phyloP scores from a whole-genome alignment of 306 rosid species.

The Purshia tridentata region DNA sequence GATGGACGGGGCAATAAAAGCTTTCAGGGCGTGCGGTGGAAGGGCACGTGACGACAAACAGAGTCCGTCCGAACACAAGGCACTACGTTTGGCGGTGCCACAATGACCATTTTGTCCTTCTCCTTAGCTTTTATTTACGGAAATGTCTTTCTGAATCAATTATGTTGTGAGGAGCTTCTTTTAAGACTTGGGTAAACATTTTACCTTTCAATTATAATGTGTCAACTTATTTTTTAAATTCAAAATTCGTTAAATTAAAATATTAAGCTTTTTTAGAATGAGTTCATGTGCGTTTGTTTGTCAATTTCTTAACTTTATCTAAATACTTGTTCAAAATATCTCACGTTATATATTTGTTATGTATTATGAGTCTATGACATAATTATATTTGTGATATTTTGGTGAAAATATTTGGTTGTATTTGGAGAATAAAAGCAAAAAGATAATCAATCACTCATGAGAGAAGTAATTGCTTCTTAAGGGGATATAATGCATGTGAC shows the following conservation, averaged over 20 bases:
- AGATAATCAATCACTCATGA: background rate
- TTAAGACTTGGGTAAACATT: background rate
- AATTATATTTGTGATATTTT: too few relatives aligned
- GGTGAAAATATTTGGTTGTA: background rate
- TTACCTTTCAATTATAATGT: too few relatives aligned
- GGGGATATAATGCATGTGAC: background rate
- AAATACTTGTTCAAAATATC: too few relatives aligned
- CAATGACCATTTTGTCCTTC: conserved; percentile 8
- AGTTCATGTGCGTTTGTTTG: too few relatives aligned
- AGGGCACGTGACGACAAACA: conserved; percentile 27
- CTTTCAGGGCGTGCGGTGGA: conserved; percentile 23
- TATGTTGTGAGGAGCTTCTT: background rate
- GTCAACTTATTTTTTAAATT: too few relatives aligned
- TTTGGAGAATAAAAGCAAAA: conserved; percentile 6
- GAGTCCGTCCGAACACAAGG: conserved; percentile 15
- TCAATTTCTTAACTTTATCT: too few relatives aligned
- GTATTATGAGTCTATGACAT: too few relatives aligned
- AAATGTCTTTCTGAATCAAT: background rate
- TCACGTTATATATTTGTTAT: too few relatives aligned
- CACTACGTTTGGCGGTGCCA: background rate
- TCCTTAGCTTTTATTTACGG: background rate
- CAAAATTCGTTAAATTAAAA: too few relatives aligned
- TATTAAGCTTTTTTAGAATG: too few relatives aligned
- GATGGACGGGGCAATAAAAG: conserved; percentile 26
- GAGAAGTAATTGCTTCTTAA: background rate